Base-by-base conservation (phyloP, 164 flowering plant genomes). In the Sextonia rubra region DNA sequence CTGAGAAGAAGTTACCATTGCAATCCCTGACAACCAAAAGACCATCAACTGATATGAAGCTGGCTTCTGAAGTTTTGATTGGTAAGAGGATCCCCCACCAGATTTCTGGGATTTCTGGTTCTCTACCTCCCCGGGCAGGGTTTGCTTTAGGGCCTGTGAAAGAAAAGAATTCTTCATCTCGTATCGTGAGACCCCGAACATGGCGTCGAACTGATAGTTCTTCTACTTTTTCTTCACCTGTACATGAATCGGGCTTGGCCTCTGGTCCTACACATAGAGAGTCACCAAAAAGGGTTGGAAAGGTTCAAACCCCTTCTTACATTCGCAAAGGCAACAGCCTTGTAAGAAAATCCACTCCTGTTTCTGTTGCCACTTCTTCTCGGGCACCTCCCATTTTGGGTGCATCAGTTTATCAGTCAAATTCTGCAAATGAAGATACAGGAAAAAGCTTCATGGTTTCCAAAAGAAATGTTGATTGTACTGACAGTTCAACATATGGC, bases 291-390 rank as follows among this genome's bases (percentile, higher is more conserved):
- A 77, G 74, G 44, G 37, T 55, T 56, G 80, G 71, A 37, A 78
- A 79, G 26, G 56, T 26, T 69, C 85, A 75, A 70, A 79, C 74
- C 72, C 82, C 80, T 72, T 82, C 97, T 62, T 94, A 94, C 74
- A 73, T 94, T 73, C 99, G 98, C 49, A 91, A 88, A 78, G 96
- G 99, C 24, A 89, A 93, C 82, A 92, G 96, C 80, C 91, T 94
- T 73, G 93, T 94, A 18, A 83, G 98, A 75, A 90, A 87, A 24
- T 71, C 82, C 75, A 61, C 77, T 78, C 74, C 85, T 47, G 75
- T 25, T 66, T 63, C 85, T 47, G 75, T 25, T 66, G 65, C 78
- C 64, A 44, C 83, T 70, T 47, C 47, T 71, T 37, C 86, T 25
- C 75, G 63, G 44, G 77, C 64, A 56, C 73, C 85, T 48, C 79